These are phyloP conservation scores for Zalaria obscura DNA, from an alignment of 2,329 filamentous ascomycete species.

Conservation along the genomic window DNA sequence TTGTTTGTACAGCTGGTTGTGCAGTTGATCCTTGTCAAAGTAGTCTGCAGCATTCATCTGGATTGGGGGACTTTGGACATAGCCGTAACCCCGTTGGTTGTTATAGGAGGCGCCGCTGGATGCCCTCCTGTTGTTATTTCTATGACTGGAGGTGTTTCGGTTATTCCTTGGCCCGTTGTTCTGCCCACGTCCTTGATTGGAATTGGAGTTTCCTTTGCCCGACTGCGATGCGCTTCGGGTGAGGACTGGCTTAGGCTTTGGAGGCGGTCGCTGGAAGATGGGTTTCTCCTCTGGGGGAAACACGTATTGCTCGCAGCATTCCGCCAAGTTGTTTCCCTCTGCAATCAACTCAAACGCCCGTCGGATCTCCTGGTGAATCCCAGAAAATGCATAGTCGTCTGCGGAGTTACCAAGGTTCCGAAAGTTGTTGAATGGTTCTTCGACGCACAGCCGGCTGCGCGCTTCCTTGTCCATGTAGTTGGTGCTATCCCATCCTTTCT, in stretches of 20 bases:
- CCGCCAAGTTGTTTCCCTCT: conserved; percentile 56
- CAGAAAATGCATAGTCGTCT: conserved; percentile 85
- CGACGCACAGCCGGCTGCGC: conserved; percentile 72
- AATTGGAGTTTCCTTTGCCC: conserved; percentile 31
- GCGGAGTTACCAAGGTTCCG: conserved; percentile 93
- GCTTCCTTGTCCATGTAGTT: conserved; percentile 30
- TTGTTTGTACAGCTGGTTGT: conserved; percentile 35
- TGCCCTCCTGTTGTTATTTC: conserved; percentile 37
- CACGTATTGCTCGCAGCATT: conserved; percentile 76
- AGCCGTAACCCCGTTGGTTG: conserved; percentile 20
- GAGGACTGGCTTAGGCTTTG: conserved; percentile 42
- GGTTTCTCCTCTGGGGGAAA: conserved; percentile 68
- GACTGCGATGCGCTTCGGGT: conserved; percentile 31
- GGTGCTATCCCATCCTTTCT: conserved; percentile 73
- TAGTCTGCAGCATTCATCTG: conserved; percentile 25
- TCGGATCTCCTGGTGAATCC: conserved; percentile 78
- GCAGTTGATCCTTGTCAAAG: conserved; percentile 28
- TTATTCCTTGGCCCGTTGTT: conserved; percentile 31
- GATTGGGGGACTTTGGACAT: conserved; percentile 29
- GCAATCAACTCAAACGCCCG: conserved; percentile 75
- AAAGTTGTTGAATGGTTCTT: conserved; percentile 85
- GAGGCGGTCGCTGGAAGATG: conserved; percentile 39
- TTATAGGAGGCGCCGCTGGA: conserved; percentile 40
- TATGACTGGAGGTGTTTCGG: conserved; percentile 33
- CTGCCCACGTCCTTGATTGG: conserved; percentile 2